Evolutionary conservation across 2,329 filamentous ascomycete species (phyloP), one percentile per base, ranked within the genome.

Genomic region (Cercospora berteroae): DNA sequence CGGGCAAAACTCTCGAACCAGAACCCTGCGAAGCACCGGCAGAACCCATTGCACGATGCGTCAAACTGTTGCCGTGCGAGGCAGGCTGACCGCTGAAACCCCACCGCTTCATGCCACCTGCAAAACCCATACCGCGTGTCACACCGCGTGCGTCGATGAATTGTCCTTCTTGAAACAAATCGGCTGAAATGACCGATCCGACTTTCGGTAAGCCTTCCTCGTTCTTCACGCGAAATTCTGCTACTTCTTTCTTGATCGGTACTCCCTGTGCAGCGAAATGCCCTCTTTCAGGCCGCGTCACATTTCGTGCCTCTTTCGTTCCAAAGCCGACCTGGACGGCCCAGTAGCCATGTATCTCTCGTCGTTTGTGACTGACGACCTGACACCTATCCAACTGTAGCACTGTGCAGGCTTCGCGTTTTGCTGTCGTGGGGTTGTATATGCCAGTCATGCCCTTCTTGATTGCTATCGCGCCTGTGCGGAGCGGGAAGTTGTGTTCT

Each of bases 381-480:
- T 98, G 91, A 69, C 96, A 93, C 74, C 92, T 86, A 80, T 99
- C 95, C 74, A 99, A 85, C 82, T 98, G 94, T 66, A 99, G 86
- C 63, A 99, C 90, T 13, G 95, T 99, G 83, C 93, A 97, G 20
- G 94, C 86, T 67, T 89, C 90, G 71, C 94, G 89, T 71, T 86
- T 86, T 73, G 92, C 91, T 27, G 91, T 91, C 74, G 89, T 87
- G 0, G 86, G 81, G 76, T 93, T 89, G 85, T 91, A 98, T 71
- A 97, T 82, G 68, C 91, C 94, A 52, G 93, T 96, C 92, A 99
- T 98, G 80, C 95, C 95, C 82, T 94, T 94, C 83, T 99, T 99
- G 78, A 89, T 86, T 12, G 91, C 93, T 57, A 99, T 85, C 8
- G 92, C 89, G 31, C 95, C 95, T 2, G 93, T 89, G 29, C 95